Evolutionary conservation across 108 stramenopile species (phyloP).

Genomic region (Skeletonema grethae): DNA sequence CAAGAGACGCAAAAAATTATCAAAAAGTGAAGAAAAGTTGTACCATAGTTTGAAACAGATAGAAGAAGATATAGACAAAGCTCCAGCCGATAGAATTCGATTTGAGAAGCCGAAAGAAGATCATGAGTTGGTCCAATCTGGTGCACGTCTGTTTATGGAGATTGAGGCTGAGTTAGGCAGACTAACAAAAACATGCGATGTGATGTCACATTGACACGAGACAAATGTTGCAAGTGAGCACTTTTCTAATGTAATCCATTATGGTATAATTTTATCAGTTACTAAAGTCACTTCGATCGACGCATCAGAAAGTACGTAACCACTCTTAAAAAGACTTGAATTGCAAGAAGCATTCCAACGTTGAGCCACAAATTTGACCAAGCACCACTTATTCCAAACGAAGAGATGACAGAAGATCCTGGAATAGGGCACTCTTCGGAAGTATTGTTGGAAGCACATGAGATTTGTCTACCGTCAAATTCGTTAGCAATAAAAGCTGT

Average conservation of each 20-base stretch:
- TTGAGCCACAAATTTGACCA: constrained; percentile 71
- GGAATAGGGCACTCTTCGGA: constrained; percentile 62
- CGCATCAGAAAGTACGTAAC: constrained; percentile 52
- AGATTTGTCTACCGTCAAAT: constrained; percentile 58
- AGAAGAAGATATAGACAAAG: background rate
- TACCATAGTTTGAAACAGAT: background rate
- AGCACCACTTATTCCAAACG: constrained; percentile 59
- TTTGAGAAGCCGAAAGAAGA: constrained; percentile 1
- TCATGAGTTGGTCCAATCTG: background rate
- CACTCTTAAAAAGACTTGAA: constrained; percentile 52
- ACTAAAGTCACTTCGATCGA: constrained; percentile 26
- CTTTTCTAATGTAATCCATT: too few species aligned
- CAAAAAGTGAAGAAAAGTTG: background rate
- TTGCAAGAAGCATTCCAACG: constrained; percentile 49
- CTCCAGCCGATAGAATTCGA: background rate
- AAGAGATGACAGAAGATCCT: constrained; percentile 58
- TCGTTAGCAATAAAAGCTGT: constrained; percentile 74
- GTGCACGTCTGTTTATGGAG: background rate
- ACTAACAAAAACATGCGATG: background rate
- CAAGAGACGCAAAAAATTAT: background rate
- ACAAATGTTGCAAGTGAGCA: too few species aligned
- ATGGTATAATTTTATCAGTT: too few species aligned
- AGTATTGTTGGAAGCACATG: constrained; percentile 40
- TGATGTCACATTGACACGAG: background rate
- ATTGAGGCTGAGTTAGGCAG: constrained; percentile 2